Evolutionary conservation across 352 stramenopile species (phyloP).

Genomic region (Thraustotheca clavata): DNA sequence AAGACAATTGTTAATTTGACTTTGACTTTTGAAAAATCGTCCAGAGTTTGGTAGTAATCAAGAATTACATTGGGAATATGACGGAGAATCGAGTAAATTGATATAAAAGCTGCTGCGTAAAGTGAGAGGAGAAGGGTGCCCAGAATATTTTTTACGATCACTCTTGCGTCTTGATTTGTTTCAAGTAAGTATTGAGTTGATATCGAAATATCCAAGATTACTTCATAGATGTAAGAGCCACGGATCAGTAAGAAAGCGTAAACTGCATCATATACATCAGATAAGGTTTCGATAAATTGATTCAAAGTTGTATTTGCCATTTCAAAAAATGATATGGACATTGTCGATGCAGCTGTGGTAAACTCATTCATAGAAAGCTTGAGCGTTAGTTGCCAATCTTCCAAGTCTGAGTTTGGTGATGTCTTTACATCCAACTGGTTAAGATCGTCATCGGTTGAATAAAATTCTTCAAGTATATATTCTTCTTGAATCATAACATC

Average conservation of each 20-base stretch:
- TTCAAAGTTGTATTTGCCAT: too few species aligned
- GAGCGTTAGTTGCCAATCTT: too few species aligned
- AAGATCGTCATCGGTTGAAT: too few species aligned
- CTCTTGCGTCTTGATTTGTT: constrained; percentile 32
- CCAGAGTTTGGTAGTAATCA: constrained; percentile 27
- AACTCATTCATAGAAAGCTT: too few species aligned
- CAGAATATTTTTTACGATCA: constrained; percentile 27
- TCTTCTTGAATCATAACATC: too few species aligned
- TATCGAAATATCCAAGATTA: background rate
- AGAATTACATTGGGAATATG: constrained; percentile 27
- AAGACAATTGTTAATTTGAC: constrained; percentile 32
- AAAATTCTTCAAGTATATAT: too few species aligned
- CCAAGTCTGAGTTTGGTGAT: too few species aligned
- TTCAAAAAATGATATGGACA: too few species aligned
- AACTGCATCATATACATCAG: background rate
- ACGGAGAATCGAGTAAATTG: constrained; percentile 27
- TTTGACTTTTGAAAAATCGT: constrained; percentile 37
- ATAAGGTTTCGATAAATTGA: too few species aligned
- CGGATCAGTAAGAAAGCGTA: background rate
- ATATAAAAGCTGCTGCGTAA: constrained; percentile 25
- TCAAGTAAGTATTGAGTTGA: constrained; percentile 23
- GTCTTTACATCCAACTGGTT: too few species aligned
- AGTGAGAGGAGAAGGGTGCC: constrained; percentile 23
- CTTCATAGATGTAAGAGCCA: background rate
- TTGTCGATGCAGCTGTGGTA: too few species aligned